phyloP scores from a whole-genome alignment of 768 basidiomycete genomes.

The Collybiopsis luxurians region DNA sequence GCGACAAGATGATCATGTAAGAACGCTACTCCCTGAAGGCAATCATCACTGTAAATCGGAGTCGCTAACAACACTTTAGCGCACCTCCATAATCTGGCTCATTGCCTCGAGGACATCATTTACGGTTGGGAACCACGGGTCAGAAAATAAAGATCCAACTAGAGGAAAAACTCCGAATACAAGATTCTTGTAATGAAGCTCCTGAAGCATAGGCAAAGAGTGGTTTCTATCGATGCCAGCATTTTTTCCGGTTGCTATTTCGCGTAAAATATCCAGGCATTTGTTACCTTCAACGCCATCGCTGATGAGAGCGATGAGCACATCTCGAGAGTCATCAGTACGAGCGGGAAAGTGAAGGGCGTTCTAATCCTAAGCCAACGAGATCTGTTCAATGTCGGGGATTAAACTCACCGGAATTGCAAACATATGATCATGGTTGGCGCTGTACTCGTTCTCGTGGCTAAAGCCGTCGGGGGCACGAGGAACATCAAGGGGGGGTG shows the following conservation, averaged over 20 bases:
- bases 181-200: neutral
- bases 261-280: neutral
- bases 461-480: conserved; percentile 6
- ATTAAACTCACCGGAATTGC: neutral
- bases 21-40: neutral
- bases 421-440: neutral
- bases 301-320: neutral
- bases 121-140: neutral
- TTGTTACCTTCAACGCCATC: neutral
- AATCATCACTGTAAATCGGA: neutral
- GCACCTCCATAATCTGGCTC: conserved; percentile 6
- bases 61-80: neutral
- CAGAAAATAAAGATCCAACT: neutral
- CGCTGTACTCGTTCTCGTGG: neutral
- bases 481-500: conserved; percentile 10
- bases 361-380: neutral
- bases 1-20: conserved; percentile 6
- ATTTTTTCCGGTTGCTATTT: neutral
- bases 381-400: neutral
- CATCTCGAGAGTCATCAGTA: conserved; percentile 1
- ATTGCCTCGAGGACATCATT: neutral
- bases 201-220: conserved; percentile 1
- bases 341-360: neutral
- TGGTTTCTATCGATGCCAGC: conserved; percentile 2
- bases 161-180: conserved; percentile 5